Evolutionary conservation across 306 rosid species (phyloP), one percentile per base, ranked within the genome.

Genomic region (Aeschynomene evenia): DNA sequence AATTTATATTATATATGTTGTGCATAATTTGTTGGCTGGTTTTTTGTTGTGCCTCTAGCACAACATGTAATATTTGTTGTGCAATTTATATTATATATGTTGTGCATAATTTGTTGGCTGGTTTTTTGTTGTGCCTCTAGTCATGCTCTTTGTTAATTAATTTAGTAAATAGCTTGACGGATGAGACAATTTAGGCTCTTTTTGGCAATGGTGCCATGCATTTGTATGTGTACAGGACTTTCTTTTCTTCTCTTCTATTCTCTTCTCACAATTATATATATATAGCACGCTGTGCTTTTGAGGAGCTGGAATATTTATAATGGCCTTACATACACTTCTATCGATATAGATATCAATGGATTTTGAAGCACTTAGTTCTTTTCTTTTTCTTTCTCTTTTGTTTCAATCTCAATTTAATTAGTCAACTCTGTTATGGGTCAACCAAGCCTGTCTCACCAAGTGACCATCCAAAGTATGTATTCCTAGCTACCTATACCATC

Each of bases 351-450:
- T 66, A 46, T 15, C 0, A 45, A 12, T 29, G 21, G 34, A 69
- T 69, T 28, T 19, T 7, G 0, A 46, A 28, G 56, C 14, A 54
- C 10, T 31, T 42, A 0, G 0, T 23, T 23, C 18, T n/a, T 2
- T 15, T 24, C 3, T 28, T 2, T 2, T 28, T 28, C 5, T 28
- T 28, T 3, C 0, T 3, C 0, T 3, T 56, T 24, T 16, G n/a
- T 57, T 4, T 29, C 2, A 4, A 34, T 36, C 53, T 51, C 18
- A 12, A 39, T n/a, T n/a, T n/a, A n/a, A 13, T 0, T 9, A 14
- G 71, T 63, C 78, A 75, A 75, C 61, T 21, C 52, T 66, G 7
- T 40, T 48, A 7, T 26, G 31, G 61, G 53, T 75, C 73, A 75
- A 37, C n/a, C 3, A 0, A 71, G 64, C 48, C 53, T 48, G 36